A percentile compares a stretch with the other conserved stretches of the same genome.
These are phyloP conservation scores for Cylindrotheca fusiformis DNA, from an alignment of 108 stramenopile genomes.

Conservation along the genomic window DNA sequence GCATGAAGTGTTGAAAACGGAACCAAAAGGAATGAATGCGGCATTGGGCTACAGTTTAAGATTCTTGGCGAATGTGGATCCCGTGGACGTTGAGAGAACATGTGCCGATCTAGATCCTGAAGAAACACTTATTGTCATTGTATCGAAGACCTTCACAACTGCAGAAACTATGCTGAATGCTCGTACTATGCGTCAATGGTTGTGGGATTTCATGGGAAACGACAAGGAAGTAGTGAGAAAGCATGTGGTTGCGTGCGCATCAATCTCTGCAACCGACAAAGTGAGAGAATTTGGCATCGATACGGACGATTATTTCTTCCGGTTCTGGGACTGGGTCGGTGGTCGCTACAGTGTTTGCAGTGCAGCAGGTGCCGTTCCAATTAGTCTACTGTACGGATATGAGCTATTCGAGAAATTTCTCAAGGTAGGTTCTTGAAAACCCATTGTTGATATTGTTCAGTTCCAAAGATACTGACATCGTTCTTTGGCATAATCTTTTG, in stretches of 20 bases:
- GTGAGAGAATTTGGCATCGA: conserved; percentile 90
- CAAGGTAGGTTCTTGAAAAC: conserved; percentile 45
- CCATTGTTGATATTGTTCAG: not conserved
- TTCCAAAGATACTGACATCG: too few species aligned
- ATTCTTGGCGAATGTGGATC: conserved; percentile 99
- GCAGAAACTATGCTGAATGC: conserved; percentile 99
- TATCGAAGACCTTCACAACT: conserved; percentile 99
- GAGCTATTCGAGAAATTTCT: conserved; percentile 92
- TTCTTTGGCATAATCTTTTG: too few species aligned
- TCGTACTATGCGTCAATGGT: conserved; percentile 94
- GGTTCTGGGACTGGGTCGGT: conserved; percentile 98
- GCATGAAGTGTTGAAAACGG: conserved; percentile 94
- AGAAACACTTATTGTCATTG: conserved; percentile 92
- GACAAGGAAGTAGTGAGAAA: conserved; percentile 89
- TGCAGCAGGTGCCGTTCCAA: conserved; percentile 90
- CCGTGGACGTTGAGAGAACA: conserved; percentile 96
- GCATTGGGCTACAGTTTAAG: conserved; percentile 88
- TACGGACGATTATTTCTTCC: conserved; percentile 85
- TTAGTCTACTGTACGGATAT: conserved; percentile 91
- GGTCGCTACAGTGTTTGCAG: conserved; percentile 95
- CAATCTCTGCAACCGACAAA: conserved; percentile 62
- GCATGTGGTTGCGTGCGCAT: conserved; percentile 96
- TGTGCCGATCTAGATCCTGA: conserved; percentile 90
- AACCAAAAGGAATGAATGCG: conserved; percentile 80
- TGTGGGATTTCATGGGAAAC: conserved; percentile 93